phyloP scores from a whole-genome alignment of 306 rosid genomes.

The Adenanthera pavonina region DNA sequence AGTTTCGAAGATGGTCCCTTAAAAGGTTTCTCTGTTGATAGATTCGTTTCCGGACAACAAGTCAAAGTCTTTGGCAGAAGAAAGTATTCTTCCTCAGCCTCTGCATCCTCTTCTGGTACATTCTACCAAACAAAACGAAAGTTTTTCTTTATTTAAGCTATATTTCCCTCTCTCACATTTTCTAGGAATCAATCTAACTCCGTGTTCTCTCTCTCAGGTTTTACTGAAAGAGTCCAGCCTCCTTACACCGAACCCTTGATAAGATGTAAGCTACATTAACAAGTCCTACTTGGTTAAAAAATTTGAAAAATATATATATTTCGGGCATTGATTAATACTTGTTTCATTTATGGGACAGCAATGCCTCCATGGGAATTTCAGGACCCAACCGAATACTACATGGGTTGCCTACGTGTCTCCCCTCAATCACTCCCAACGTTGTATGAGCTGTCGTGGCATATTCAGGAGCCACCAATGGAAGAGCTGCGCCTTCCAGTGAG shows the following conservation, averaged over 20 bases:
- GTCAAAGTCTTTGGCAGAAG: slow-evolving; percentile 94
- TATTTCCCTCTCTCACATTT: slow-evolving; percentile 27
- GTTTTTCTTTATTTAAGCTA: background rate
- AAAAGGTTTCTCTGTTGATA: slow-evolving; percentile 82
- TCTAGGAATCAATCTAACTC: slow-evolving; percentile 34
- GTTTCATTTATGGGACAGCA: slow-evolving; percentile 46
- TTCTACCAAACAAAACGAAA: background rate
- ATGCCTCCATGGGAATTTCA: slow-evolving; percentile 65
- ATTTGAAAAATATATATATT: background rate
- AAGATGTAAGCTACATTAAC: slow-evolving; percentile 57
- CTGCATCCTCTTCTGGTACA: slow-evolving; percentile 54
- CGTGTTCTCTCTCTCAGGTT: slow-evolving; percentile 45
- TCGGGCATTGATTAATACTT: background rate
- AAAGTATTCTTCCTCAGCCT: slow-evolving; percentile 56
- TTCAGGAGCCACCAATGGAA: slow-evolving; percentile 82
- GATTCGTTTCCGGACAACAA: slow-evolving; percentile 86
- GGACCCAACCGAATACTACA: slow-evolving; percentile 80
- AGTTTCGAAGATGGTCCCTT: slow-evolving; percentile 85
- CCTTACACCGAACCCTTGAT: slow-evolving; percentile 57
- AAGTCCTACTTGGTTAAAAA: background rate
- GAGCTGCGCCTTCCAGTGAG: slow-evolving; percentile 81
- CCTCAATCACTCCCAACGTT: slow-evolving; percentile 70
- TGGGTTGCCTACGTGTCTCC: slow-evolving; percentile 63
- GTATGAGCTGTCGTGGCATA: slow-evolving; percentile 64
- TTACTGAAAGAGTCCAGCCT: slow-evolving; percentile 57